These are phyloP conservation scores for Aureobasidium zeae DNA, from an alignment of 2,329 filamentous ascomycete genomes.

Conservation along the genomic window DNA sequence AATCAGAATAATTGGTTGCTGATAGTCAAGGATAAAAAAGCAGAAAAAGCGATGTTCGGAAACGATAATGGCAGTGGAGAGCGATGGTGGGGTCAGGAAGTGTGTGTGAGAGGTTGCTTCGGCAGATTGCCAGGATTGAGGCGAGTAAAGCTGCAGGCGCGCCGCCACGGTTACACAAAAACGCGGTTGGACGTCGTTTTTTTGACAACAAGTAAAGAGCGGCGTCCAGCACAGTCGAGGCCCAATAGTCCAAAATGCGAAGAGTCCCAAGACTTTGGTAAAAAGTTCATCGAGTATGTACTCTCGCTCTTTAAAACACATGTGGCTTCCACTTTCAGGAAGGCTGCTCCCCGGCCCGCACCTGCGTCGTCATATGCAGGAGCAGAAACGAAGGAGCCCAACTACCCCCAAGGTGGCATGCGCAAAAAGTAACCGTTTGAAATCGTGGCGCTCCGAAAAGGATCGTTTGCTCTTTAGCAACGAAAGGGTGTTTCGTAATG, in stretches of 20 bases:
- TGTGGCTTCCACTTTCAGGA: conserved; percentile 3
- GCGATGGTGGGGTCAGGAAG: neutral
- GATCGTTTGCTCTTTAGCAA: neutral
- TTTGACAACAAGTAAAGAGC: neutral
- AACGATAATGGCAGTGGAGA: too few species aligned
- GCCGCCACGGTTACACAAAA: conserved; percentile 1
- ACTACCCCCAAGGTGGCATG: neutral
- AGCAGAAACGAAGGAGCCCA: neutral
- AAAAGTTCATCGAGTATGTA: conserved; percentile 3
- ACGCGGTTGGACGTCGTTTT: too few species aligned
- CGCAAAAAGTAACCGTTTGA: neutral
- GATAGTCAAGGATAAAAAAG: too few species aligned
- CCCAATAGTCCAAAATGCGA: too few species aligned
- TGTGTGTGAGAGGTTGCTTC: neutral
- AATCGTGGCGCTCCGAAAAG: neutral
- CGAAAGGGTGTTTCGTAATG: conserved; percentile 3
- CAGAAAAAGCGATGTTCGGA: neutral
- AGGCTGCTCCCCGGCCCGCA: conserved; percentile 1
- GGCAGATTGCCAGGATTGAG: conserved; percentile 1
- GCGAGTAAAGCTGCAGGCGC: neutral
- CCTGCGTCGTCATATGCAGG: neutral
- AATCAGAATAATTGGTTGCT: too few species aligned
- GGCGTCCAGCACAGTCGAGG: too few species aligned
- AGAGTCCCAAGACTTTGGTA: too few species aligned
- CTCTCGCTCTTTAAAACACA: neutral